phyloP scores from a whole-genome alignment of 768 basidiomycete genomes.

The Leccinellum rugosiceps region DNA sequence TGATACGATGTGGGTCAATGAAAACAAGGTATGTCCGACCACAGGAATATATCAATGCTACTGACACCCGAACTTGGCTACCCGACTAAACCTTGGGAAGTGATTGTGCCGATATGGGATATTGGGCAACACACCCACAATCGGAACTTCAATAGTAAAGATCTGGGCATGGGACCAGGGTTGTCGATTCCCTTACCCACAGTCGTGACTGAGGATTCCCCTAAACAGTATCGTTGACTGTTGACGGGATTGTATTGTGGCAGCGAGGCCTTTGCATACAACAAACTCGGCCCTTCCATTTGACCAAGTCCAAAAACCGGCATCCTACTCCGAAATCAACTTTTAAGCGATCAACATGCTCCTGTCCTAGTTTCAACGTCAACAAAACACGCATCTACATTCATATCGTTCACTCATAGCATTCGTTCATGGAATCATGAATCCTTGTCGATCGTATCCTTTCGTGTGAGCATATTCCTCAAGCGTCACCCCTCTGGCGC shows the following conservation, averaged over 20 bases:
- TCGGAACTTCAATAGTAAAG: neutral
- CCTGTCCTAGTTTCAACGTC: neutral
- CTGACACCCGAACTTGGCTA: neutral
- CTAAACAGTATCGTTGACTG: neutral
- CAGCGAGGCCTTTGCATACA: neutral
- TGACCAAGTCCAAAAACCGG: neutral
- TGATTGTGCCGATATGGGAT: neutral
- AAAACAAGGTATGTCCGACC: neutral
- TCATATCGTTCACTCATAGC: neutral
- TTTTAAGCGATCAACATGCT: neutral
- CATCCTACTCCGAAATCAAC: neutral
- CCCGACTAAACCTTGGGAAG: neutral
- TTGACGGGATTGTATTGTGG: neutral
- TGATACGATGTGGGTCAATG: neutral
- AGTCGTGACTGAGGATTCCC: neutral
- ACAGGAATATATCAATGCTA: neutral
- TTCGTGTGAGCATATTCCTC: neutral
- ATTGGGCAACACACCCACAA: neutral
- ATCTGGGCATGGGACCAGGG: neutral
- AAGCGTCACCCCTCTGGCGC: neutral
- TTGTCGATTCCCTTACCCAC: neutral
- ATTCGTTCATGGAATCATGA: neutral
- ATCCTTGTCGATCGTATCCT: neutral
- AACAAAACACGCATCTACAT: neutral
- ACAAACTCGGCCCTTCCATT: neutral